Conservation (phyloP, 495 filamentous ascomycete species). For the Daldinia grandis region DNA sequence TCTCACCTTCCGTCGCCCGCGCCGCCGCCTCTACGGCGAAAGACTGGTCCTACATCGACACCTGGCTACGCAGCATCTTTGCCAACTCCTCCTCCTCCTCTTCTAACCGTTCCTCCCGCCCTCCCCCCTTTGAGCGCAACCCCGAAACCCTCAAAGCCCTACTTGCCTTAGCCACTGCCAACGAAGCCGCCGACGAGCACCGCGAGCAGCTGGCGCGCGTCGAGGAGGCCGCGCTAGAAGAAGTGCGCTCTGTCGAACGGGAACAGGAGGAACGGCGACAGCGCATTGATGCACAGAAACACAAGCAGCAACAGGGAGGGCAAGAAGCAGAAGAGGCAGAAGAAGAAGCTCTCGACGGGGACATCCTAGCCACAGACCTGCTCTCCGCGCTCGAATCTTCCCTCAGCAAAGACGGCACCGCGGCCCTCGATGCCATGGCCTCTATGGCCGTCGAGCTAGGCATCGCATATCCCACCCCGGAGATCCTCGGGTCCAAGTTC, state of each 20-base stretch:
- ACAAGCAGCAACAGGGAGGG: neutral
- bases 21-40: conserved; percentile 71
- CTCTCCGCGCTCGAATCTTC: conserved; percentile 47
- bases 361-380: conserved; percentile 36
- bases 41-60: conserved; percentile 88
- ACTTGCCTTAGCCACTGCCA: conserved; percentile 75
- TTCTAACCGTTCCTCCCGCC: conserved; percentile 19
- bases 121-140: conserved; percentile 81
- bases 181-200: conserved; percentile 85
- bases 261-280: conserved; percentile 21
- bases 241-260: conserved; percentile 60
- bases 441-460: conserved; percentile 46
- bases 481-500: conserved; percentile 47
- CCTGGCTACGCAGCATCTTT: conserved; percentile 73
- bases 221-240: conserved; percentile 65
- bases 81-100: conserved; percentile 51
- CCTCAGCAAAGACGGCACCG: conserved; percentile 55
- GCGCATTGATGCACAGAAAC: neutral
- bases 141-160: conserved; percentile 80
- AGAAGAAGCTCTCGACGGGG: conserved; percentile 14
- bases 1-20: conserved; percentile 75
- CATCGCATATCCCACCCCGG: conserved; percentile 45
- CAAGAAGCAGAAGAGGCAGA: conserved; percentile 20
- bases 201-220: conserved; percentile 65
- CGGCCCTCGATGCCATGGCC: conserved; percentile 55